These are phyloP conservation scores for Vanilla planifolia DNA, from an alignment of 106 monocot species.

Conservation along the genomic window DNA sequence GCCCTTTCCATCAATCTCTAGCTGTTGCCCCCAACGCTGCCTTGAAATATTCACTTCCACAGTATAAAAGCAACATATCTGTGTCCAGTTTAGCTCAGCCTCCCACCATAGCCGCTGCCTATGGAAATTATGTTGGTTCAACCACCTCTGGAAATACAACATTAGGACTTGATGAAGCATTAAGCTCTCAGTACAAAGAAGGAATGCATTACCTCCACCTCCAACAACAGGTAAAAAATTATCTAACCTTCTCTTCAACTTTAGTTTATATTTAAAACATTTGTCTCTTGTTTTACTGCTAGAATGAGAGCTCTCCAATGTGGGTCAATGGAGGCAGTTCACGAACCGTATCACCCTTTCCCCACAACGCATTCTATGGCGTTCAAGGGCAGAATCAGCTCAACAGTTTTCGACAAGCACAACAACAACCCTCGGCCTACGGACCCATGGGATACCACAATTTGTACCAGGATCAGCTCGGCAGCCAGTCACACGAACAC, in stretches of 20 bases:
- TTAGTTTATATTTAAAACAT: background rate
- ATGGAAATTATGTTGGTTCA: constrained; percentile 63
- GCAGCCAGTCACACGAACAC: constrained; percentile 40
- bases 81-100: constrained; percentile 54
- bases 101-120: constrained; percentile 48
- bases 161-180: constrained; percentile 51
- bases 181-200: constrained; percentile 77
- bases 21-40: constrained; percentile 32
- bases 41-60: constrained; percentile 76
- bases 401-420: constrained; percentile 65
- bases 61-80: constrained; percentile 72
- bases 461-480: constrained; percentile 70
- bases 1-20: constrained; percentile 70
- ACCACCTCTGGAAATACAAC: constrained; percentile 42
- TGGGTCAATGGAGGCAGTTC: constrained; percentile 74
- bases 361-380: constrained; percentile 60
- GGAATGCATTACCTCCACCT: constrained; percentile 41
- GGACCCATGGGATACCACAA: constrained; percentile 59
- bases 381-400: constrained; percentile 73
- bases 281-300: background rate
- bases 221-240: constrained; percentile 62
- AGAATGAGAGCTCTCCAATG: constrained; percentile 76
- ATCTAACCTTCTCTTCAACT: background rate
- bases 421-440: constrained; percentile 68
- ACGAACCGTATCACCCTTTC: constrained; percentile 66